A percentile compares a stretch with the other conserved stretches of the same genome.
phyloP scores from a whole-genome alignment of 2,329 filamentous ascomycete genomes.

The Hymenoscyphus fructigenus region DNA sequence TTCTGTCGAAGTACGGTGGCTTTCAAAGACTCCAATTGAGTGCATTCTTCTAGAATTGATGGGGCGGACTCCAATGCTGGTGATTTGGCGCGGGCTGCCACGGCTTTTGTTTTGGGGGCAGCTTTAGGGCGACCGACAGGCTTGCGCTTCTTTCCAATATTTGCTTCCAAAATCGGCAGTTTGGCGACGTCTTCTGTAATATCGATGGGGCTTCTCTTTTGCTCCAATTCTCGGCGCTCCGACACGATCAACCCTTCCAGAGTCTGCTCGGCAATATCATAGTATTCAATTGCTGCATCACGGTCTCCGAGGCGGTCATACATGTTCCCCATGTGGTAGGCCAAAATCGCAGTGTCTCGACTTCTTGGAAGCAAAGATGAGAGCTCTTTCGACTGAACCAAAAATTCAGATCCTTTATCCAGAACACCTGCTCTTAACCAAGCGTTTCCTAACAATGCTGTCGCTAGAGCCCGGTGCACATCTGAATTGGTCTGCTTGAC shows the following conservation, averaged over 20 bases:
- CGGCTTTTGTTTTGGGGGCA: slow-evolving; percentile 30
- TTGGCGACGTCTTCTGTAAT: slow-evolving; percentile 29
- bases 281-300: slow-evolving; percentile 48
- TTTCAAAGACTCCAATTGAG: slow-evolving; percentile 42
- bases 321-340: slow-evolving; percentile 56
- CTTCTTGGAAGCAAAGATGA: slow-evolving; percentile 48
- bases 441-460: slow-evolving; percentile 55
- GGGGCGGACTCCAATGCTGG: slow-evolving; percentile 17
- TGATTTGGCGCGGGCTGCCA: slow-evolving; percentile 30
- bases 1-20: slow-evolving; percentile 51
- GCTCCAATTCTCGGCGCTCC: slow-evolving; percentile 33
- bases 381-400: slow-evolving; percentile 52
- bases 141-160: slow-evolving; percentile 38
- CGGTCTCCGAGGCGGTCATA: slow-evolving; percentile 47
- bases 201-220: slow-evolving; percentile 20
- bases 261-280: slow-evolving; percentile 47
- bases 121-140: slow-evolving; percentile 32
- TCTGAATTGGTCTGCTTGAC: slow-evolving; percentile 44
- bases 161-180: slow-evolving; percentile 36
- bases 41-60: slow-evolving; percentile 36
- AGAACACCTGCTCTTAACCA: slow-evolving; percentile 58
- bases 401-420: slow-evolving; percentile 55
- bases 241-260: slow-evolving; percentile 44
- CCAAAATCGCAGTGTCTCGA: slow-evolving; percentile 47
- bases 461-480: slow-evolving; percentile 51